Percentiles rank a stretch among this genome's conserved stretches.
Conservation (phyloP, 106 monocot genomes). For the Platanthera zijinensis region DNA sequence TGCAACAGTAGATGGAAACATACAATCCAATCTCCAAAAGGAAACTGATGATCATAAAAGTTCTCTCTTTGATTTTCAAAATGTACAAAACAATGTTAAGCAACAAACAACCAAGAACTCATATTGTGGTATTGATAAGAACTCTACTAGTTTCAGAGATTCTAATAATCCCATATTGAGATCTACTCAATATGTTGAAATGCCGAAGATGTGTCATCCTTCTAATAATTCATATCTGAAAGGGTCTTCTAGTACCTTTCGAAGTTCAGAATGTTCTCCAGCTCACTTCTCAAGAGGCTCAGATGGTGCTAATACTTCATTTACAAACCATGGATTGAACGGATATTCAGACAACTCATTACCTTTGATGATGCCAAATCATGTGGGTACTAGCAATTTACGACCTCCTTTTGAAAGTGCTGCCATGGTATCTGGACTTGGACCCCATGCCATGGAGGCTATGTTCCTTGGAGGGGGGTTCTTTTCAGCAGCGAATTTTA, state of each 20-base stretch:
- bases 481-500: slow-evolving; percentile 15
- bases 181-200: slow-evolving; percentile 13
- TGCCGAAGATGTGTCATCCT: slow-evolving; percentile 15
- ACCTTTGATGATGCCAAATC: slow-evolving; percentile 11
- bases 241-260: slow-evolving; percentile 14
- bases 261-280: slow-evolving; percentile 29
- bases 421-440: slow-evolving; percentile 24
- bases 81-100: slow-evolving; percentile 20
- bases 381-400: slow-evolving; percentile 18
- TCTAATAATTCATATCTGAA: slow-evolving; percentile 30
- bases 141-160: background rate
- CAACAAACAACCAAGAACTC: slow-evolving; percentile 3
- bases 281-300: slow-evolving; percentile 25
- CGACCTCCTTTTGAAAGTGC: slow-evolving; percentile 30
- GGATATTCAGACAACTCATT: slow-evolving; percentile 24
- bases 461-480: slow-evolving; percentile 17
- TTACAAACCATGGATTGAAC: slow-evolving; percentile 26
- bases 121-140: slow-evolving; percentile 21
- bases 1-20: slow-evolving; percentile 19
- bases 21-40: slow-evolving; percentile 34
- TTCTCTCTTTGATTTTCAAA: slow-evolving; percentile 31
- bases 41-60: slow-evolving; percentile 38
- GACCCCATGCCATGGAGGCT: slow-evolving; percentile 16
- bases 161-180: slow-evolving; percentile 14
- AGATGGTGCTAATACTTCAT: slow-evolving; percentile 21